phyloP scores from a whole-genome alignment of 805 yeast species.

The Starmerella powellii region DNA sequence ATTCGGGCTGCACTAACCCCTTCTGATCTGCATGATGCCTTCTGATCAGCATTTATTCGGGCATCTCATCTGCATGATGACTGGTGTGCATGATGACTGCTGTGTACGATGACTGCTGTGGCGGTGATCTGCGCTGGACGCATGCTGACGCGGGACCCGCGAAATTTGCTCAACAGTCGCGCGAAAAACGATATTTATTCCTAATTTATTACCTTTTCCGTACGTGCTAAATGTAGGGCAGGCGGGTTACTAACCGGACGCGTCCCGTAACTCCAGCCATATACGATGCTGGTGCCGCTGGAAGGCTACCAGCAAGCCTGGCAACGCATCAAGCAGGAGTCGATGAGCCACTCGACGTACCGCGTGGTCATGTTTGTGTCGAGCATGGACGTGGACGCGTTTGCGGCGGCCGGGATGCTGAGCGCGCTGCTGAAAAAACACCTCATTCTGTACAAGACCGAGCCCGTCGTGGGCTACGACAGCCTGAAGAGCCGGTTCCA shows the following conservation, averaged over 20 bases:
- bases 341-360: slow-evolving; percentile 86
- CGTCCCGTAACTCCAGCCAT: not conserved
- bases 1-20: too few species aligned
- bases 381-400: slow-evolving; percentile 79
- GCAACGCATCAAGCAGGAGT: slow-evolving; percentile 52
- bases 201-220: too few species aligned
- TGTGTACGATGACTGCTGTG: too few species aligned
- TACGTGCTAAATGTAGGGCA: too few species aligned
- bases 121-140: too few species aligned
- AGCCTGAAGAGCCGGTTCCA: slow-evolving; percentile 53
- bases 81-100: too few species aligned
- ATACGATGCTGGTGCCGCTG: slow-evolving; percentile 61
- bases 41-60: too few species aligned
- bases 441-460: slow-evolving; percentile 71
- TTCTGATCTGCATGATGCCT: too few species aligned
- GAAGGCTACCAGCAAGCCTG: slow-evolving; percentile 56
- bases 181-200: too few species aligned
- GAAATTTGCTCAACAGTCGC: too few species aligned
- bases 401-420: slow-evolving; percentile 76
- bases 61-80: too few species aligned
- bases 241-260: not conserved
- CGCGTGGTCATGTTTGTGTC: slow-evolving; percentile 78
- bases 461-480: slow-evolving; percentile 85
- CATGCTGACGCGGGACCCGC: too few species aligned
- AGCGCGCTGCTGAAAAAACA: slow-evolving; percentile 62